Conservation (phyloP, 495 filamentous ascomycete genomes). For the Ascobolus immersus region DNA sequence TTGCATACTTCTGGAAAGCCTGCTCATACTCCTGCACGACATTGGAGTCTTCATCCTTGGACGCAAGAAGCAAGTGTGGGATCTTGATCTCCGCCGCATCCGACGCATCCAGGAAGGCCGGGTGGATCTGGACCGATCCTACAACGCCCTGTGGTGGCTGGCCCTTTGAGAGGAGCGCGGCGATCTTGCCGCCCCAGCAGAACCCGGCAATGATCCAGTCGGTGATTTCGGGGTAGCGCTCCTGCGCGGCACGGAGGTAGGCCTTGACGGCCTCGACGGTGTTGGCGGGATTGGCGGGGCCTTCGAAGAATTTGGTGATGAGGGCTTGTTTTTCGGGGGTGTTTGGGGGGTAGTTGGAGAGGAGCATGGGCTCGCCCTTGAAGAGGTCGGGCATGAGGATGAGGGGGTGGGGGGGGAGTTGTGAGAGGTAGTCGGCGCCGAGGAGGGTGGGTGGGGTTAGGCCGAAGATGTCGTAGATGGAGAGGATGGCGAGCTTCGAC, state of each 20-base stretch:
- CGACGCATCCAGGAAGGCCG: constrained; percentile 63
- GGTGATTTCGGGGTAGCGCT: constrained; percentile 21
- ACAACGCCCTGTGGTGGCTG: constrained; percentile 44
- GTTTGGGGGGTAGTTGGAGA: constrained; percentile 43
- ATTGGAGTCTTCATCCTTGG: constrained; percentile 26
- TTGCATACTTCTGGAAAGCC: constrained; percentile 13
- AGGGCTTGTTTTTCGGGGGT: constrained; percentile 55
- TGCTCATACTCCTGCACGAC: constrained; percentile 20
- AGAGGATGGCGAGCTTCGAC: constrained; percentile 32
- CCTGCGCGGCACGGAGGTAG: constrained; percentile 31
- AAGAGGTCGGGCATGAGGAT: constrained; percentile 51
- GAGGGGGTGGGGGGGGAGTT: constrained; percentile 25
- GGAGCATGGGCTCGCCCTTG: constrained; percentile 28
- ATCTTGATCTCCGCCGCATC: constrained; percentile 25
- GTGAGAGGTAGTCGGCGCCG: constrained; percentile 43
- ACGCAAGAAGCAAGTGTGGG: constrained; percentile 29
- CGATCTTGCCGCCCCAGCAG: constrained; percentile 86
- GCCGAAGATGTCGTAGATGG: constrained; percentile 50
- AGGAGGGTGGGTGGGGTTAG: constrained; percentile 38
- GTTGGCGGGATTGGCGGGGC: constrained; percentile 34
- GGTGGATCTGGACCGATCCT: constrained; percentile 46
- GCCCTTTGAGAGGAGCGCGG: constrained; percentile 31
- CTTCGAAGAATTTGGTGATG: constrained; percentile 52
- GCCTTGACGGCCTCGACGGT: constrained; percentile 37
- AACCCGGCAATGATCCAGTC: constrained; percentile 70